Conservation (phyloP, 495 filamentous ascomycete genomes). For the Penicillium tannophilum region DNA sequence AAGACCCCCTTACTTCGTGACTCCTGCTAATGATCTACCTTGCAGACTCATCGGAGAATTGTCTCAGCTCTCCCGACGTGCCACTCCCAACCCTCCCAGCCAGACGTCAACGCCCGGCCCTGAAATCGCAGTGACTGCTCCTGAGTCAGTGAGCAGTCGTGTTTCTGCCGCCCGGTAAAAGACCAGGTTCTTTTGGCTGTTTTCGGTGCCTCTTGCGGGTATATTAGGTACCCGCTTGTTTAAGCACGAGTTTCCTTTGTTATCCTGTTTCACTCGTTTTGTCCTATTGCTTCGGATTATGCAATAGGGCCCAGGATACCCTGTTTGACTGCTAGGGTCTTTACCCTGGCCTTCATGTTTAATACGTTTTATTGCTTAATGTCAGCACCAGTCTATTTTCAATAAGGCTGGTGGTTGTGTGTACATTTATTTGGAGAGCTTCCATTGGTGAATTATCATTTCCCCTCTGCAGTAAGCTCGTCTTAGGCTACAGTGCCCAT, state of each 20-base stretch:
- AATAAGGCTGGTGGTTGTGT: not conserved
- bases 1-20: conserved; percentile 4
- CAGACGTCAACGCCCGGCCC: conserved; percentile 38
- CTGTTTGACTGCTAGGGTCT: conserved; percentile 22
- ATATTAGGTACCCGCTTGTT: conserved; percentile 10
- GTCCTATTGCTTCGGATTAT: conserved; percentile 40
- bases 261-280: conserved; percentile 29
- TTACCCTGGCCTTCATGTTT: conserved; percentile 18
- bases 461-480: not conserved
- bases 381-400: not conserved
- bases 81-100: conserved; percentile 37
- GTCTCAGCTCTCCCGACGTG: conserved; percentile 39
- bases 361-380: conserved; percentile 19
- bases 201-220: conserved; percentile 3
- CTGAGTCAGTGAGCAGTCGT: conserved; percentile 26
- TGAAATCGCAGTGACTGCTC: conserved; percentile 22
- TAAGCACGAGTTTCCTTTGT: conserved; percentile 28
- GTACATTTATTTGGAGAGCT: conserved; percentile 3
- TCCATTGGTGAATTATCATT: not conserved
- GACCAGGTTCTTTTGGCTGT: conserved; percentile 16
- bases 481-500: not conserved
- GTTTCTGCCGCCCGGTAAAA: conserved; percentile 5
- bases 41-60: conserved; percentile 48
- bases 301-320: conserved; percentile 49
- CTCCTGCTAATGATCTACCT: not conserved